A percentile compares a stretch with the other conserved stretches of the same genome.
Conservation (phyloP, 2,329 filamentous ascomycete species). For the Coleophoma eucalyptorum region DNA sequence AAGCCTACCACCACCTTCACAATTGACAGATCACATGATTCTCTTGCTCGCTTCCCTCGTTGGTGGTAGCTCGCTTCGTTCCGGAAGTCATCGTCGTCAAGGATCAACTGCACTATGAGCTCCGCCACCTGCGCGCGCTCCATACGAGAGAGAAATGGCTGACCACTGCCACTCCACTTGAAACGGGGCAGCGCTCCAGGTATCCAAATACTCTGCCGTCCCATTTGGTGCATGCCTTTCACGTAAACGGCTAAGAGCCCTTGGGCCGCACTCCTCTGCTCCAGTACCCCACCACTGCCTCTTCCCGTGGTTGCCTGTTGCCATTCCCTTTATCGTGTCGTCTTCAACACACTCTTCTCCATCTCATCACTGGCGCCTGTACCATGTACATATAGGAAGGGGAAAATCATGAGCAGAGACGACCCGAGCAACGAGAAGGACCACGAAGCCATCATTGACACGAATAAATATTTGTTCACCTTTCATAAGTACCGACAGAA, state of each 20-base stretch:
- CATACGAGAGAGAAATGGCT: too few species aligned
- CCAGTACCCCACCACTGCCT: background rate
- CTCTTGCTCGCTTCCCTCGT: too few species aligned
- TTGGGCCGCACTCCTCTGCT: background rate
- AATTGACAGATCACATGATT: too few species aligned
- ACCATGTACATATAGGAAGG: background rate
- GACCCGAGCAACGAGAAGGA: too few species aligned
- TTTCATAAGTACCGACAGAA: background rate
- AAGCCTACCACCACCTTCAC: too few species aligned
- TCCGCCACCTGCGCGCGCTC: too few species aligned
- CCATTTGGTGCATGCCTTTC: background rate
- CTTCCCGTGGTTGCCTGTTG: background rate
- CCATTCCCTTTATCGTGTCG: background rate
- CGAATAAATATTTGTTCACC: background rate
- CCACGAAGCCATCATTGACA: background rate
- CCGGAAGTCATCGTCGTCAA: too few species aligned
- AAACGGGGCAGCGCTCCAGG: conserved; percentile 3
- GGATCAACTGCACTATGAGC: too few species aligned
- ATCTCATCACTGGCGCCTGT: background rate
- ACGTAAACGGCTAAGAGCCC: background rate
- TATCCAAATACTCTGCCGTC: background rate
- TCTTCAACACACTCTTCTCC: background rate
- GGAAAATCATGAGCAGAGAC: background rate
- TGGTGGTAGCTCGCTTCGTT: too few species aligned
- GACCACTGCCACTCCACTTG: too few species aligned